phyloP scores from a whole-genome alignment of 768 basidiomycete genomes.

The Inosperma sp. region DNA sequence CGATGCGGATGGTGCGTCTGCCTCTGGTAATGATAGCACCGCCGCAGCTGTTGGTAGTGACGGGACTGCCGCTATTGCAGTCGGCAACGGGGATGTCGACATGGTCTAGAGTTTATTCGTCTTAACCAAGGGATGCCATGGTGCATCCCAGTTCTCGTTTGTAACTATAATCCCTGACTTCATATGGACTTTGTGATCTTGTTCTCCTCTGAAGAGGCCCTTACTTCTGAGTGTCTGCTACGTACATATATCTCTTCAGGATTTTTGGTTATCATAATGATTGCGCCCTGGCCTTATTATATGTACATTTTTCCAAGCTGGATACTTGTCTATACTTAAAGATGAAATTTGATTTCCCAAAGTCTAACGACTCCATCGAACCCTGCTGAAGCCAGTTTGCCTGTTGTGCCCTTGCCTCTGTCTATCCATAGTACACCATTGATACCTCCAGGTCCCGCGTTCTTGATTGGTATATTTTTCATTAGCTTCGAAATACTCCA shows the following conservation, averaged over 20 bases:
- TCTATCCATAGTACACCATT: conserved; percentile 75
- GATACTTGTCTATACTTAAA: neutral
- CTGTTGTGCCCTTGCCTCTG: conserved; percentile 36
- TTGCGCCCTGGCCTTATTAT: too few relatives aligned
- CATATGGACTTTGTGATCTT: neutral
- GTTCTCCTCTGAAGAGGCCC: too few relatives aligned
- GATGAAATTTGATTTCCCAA: conserved; percentile 59
- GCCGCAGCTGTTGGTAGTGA: conserved; percentile 3
- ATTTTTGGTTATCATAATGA: too few relatives aligned
- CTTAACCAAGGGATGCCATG: too few relatives aligned
- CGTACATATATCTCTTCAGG: too few relatives aligned
- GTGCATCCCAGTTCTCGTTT: too few relatives aligned
- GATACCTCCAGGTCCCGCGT: conserved; percentile 82
- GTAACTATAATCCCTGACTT: neutral
- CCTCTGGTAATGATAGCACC: conserved; percentile 6
- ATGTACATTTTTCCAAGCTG: neutral
- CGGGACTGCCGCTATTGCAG: conserved; percentile 11
- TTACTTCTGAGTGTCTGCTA: too few relatives aligned
- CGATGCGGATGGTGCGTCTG: conserved; percentile 38
- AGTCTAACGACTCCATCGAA: conserved; percentile 76
- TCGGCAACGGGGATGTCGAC: conserved; percentile 45
- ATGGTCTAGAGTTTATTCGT: conserved; percentile 35
- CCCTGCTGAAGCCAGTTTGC: conserved; percentile 64
- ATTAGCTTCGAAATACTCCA: conserved; percentile 72
- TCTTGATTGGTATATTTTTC: conserved; percentile 77